Evolutionary conservation across 257 asterid genomes (phyloP), one percentile per base, ranked within the genome.

Genomic region (Plectranthus barbatus): DNA sequence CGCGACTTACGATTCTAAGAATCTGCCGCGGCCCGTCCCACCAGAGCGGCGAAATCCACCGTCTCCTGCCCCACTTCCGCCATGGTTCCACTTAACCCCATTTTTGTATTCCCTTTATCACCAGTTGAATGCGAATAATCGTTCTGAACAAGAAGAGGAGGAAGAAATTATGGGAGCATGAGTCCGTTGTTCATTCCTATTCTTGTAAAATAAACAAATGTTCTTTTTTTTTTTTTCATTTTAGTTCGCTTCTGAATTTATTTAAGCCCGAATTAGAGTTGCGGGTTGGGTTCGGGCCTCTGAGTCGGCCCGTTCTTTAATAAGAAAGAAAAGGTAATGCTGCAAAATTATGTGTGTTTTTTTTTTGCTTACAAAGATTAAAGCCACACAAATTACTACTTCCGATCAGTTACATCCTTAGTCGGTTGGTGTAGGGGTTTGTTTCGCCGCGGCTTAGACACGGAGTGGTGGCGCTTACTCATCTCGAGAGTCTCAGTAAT

Each of bases 31-130:
- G 95, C 84, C 57, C 95, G 80, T 5, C 76, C 81, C 42, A 90
- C 90, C 82, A 93, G 78, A 46, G 85, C 79, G 62, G 91, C 77
- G 78, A 93, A 93, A 77, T 85, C 89, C 79, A 87, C 92, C 81
- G 94, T 84, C 80, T 84, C 87, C 67, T 81, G 88, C 77, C 94
- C 96, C 53, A 72, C 62, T 82, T 87, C 99, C 76, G 73, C 93
- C 97, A 90, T 88, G 73, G 49, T 69, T 76, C 63, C 54, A 52
- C 56, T 56, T 48, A 12, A 12, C 45, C 36, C 58, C 67, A 63
- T 48, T n/a, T n/a, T 7, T 69, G 61, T 71, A 75, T 51, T 66
- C 29, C 59, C 57, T 24, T 11, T 59, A 69, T 73, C 33, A 68
- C 39, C 21, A 57, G 10, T 67, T 23, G 26, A 21, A 56, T 56